phyloP scores from a whole-genome alignment of 2,329 filamentous ascomycete genomes.

The Trematosphaeria pertusa region DNA sequence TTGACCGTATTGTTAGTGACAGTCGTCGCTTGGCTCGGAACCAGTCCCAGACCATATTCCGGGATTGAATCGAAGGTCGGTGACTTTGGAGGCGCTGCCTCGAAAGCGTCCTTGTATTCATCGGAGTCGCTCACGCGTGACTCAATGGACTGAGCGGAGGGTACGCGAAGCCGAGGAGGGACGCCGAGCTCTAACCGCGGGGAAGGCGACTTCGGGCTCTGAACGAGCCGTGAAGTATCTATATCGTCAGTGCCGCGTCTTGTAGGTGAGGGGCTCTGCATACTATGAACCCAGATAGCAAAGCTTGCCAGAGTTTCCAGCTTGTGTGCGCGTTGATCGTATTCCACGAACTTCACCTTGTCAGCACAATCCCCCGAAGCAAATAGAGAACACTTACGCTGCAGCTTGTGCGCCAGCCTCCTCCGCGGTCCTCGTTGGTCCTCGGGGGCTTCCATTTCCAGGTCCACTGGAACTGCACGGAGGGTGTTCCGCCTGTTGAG shows the following conservation, averaged over 20 bases:
- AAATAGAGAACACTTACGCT: slow-evolving; percentile 65
- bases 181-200: slow-evolving; percentile 76
- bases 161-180: slow-evolving; percentile 78
- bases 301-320: slow-evolving; percentile 90
- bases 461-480: slow-evolving; percentile 89
- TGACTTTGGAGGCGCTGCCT: slow-evolving; percentile 53
- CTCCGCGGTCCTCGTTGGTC: slow-evolving; percentile 77
- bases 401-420: slow-evolving; percentile 95
- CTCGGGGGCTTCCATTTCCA: slow-evolving; percentile 98
- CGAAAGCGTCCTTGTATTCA: slow-evolving; percentile 51
- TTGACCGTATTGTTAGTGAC: slow-evolving; percentile 63
- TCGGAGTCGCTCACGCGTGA: slow-evolving; percentile 80
- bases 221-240: slow-evolving; percentile 49
- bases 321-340: slow-evolving; percentile 89
- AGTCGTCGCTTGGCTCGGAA: slow-evolving; percentile 50
- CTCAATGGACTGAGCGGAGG: slow-evolving; percentile 86
- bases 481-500: slow-evolving; percentile 79
- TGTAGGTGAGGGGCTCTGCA: slow-evolving; percentile 27
- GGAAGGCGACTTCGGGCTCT: slow-evolving; percentile 59
- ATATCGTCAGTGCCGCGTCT: slow-evolving; percentile 17
- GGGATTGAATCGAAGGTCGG: slow-evolving; percentile 57
- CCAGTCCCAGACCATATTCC: slow-evolving; percentile 54
- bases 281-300: slow-evolving; percentile 92
- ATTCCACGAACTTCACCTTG: slow-evolving; percentile 83
- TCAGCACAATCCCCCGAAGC: slow-evolving; percentile 23